phyloP scores from a whole-genome alignment of 2,329 filamentous ascomycete species.

The Aspergillus sp. region DNA sequence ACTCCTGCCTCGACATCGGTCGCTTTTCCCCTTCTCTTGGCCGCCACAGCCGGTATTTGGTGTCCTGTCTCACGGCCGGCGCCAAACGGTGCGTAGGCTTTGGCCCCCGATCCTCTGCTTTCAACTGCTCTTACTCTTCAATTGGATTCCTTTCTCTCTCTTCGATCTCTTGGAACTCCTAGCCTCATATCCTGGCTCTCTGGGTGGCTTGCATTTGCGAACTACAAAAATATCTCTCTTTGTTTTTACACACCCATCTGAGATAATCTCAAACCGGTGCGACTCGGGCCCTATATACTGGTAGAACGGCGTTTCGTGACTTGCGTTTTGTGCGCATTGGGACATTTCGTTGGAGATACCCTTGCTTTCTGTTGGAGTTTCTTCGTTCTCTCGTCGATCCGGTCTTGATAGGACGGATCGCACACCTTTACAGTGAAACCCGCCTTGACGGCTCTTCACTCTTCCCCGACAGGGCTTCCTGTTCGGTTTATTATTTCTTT shows the following conservation, averaged over 20 bases:
- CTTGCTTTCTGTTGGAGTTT: conserved; percentile 27
- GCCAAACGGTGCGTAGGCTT: conserved; percentile 44
- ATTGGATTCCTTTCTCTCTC: conserved; percentile 9
- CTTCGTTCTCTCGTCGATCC: conserved; percentile 20
- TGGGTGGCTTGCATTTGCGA: no score
- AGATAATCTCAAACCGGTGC: conserved; percentile 1
- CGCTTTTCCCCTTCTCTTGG: conserved; percentile 30
- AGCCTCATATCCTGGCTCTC: conserved; percentile 5
- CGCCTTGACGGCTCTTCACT: conserved; percentile 30
- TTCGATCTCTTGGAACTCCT: conserved; percentile 10
- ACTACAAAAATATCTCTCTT: not conserved
- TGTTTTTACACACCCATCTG: conserved; percentile 2
- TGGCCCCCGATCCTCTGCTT: conserved; percentile 26
- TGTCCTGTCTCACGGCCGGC: conserved; percentile 43
- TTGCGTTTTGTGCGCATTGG: conserved; percentile 3
- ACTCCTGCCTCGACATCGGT: conserved; percentile 29
- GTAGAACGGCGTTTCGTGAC: conserved; percentile 18
- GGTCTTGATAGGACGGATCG: conserved; percentile 20
- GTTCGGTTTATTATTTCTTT: conserved; percentile 13
- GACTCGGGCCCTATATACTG: conserved; percentile 4
- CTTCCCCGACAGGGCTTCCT: conserved; percentile 17
- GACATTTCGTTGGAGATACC: conserved; percentile 23
- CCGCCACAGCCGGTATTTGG: conserved; percentile 42
- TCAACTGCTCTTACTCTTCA: conserved; percentile 6
- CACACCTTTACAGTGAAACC: conserved; percentile 15